Conservation (phyloP, 176 grass and related monocot species). For the Oryza glaberrima region DNA sequence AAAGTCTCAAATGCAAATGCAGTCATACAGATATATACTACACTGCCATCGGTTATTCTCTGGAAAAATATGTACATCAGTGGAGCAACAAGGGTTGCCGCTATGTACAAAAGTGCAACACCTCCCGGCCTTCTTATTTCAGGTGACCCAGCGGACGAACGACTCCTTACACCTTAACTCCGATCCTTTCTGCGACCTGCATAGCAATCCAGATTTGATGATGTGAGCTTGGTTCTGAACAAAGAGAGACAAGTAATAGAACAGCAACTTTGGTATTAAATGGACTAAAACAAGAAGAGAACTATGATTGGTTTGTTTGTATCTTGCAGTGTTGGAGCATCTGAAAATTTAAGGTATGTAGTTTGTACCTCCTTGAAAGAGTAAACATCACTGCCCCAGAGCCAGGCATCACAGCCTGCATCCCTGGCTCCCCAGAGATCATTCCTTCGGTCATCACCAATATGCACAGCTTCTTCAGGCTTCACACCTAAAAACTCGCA, state of each 20-base stretch:
- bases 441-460: slow-evolving; percentile 95
- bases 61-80: slow-evolving; percentile 51
- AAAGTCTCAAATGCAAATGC: background rate
- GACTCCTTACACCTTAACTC: slow-evolving; percentile 35
- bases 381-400: slow-evolving; percentile 92
- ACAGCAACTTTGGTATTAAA: background rate
- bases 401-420: slow-evolving; percentile 96
- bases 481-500: slow-evolving; percentile 81
- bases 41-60: slow-evolving; percentile 11
- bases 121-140: slow-evolving; percentile 15
- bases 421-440: slow-evolving; percentile 96
- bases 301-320: background rate
- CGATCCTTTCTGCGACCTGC: slow-evolving; percentile 62
- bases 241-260: background rate
- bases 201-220: background rate
- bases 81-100: slow-evolving; percentile 36
- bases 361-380: slow-evolving; percentile 93
- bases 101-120: slow-evolving; percentile 29
- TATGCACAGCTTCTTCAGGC: slow-evolving; percentile 89
- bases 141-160: background rate
- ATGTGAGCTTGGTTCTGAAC: slow-evolving; percentile 1
- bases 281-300: background rate
- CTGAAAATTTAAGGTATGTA: slow-evolving; percentile 5
- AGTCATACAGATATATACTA: slow-evolving; percentile 1
- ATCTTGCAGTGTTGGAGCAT: background rate